Conservation (phyloP, 2,329 filamentous ascomycete species). For the Aspergillus texensis region DNA sequence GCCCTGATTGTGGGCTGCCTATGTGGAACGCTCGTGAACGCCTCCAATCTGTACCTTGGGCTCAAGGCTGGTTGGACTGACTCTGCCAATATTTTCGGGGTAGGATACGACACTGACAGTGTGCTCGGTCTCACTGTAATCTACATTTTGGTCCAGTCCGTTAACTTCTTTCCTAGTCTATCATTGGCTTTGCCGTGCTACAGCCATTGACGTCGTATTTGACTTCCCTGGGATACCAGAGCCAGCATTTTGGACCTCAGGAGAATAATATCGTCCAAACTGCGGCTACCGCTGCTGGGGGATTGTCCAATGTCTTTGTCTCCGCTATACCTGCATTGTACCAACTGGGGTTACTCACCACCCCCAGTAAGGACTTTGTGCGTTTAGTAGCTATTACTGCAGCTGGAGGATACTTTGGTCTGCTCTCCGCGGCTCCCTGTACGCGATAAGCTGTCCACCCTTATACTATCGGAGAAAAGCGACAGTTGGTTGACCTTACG, state of each 20-base stretch:
- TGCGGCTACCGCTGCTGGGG: constrained; percentile 8
- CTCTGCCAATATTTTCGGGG: constrained; percentile 11
- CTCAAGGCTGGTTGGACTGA: constrained; percentile 9
- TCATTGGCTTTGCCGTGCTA: constrained; percentile 8
- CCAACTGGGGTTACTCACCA: constrained; percentile 4
- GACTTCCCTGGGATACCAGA: not conserved
- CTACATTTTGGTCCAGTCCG: not conserved
- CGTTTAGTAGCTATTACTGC: constrained; percentile 1
- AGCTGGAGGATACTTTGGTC: constrained; percentile 6
- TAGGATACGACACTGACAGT: not conserved
- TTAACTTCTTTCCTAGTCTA: not conserved
- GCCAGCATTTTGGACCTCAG: constrained; percentile 5
- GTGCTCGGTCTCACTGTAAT: not conserved
- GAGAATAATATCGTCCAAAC: constrained; percentile 12
- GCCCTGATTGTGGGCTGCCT: constrained; percentile 4
- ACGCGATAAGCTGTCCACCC: not conserved
- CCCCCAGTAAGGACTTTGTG: constrained; percentile 3
- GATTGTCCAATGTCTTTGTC: constrained; percentile 9
- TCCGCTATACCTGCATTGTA: constrained; percentile 8
- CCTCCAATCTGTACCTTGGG: constrained; percentile 10
- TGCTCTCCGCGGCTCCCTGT: constrained; percentile 8
- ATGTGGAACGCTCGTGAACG: constrained; percentile 8
- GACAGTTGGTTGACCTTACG: not conserved
- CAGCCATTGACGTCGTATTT: not conserved
- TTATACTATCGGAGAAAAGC: not conserved